Percentiles rank a stretch among this genome's conserved stretches.
Conservation (phyloP, 1,284 basidiomycete species). For the Leccinum subatratum region DNA sequence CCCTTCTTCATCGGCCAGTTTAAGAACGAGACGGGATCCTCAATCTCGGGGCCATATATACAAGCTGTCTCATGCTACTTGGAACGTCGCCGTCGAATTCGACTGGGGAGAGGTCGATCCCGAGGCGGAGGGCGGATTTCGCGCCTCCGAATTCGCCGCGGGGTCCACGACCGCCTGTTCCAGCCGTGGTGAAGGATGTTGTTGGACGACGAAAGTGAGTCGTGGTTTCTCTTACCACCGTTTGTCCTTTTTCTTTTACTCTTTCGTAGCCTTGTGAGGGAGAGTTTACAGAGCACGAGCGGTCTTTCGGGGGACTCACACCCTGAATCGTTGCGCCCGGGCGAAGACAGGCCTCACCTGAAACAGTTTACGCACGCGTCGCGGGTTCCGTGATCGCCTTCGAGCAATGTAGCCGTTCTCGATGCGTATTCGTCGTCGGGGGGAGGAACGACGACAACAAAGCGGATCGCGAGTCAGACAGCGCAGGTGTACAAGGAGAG, state of each 20-base stretch:
- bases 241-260: not conserved
- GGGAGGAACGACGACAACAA: conserved; percentile 21
- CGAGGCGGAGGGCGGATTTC: conserved; percentile 63
- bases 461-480: conserved; percentile 59
- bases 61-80: not conserved
- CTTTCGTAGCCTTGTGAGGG: conserved; percentile 24
- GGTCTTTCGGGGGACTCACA: conserved; percentile 35
- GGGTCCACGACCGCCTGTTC: conserved; percentile 22
- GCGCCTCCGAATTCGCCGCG: conserved; percentile 45
- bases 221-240: not conserved
- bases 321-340: conserved; percentile 29
- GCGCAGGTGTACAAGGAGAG: conserved; percentile 50
- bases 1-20: not conserved
- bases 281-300: conserved; percentile 34
- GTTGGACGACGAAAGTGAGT: conserved; percentile 26
- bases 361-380: conserved; percentile 69
- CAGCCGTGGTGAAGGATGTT: conserved; percentile 22
- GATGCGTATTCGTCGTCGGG: conserved; percentile 11
- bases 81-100: conserved; percentile 57
- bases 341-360: conserved; percentile 50
- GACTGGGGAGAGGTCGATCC: conserved; percentile 58
- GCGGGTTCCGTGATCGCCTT: conserved; percentile 57
- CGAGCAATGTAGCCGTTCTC: conserved; percentile 29
- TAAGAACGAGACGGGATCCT: not conserved
- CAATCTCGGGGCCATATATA: not conserved